Evolutionary conservation across 2,329 filamentous ascomycete genomes (phyloP), one percentile per base, ranked within the genome.

Genomic region (Ophiosphaerella herpotricha): DNA sequence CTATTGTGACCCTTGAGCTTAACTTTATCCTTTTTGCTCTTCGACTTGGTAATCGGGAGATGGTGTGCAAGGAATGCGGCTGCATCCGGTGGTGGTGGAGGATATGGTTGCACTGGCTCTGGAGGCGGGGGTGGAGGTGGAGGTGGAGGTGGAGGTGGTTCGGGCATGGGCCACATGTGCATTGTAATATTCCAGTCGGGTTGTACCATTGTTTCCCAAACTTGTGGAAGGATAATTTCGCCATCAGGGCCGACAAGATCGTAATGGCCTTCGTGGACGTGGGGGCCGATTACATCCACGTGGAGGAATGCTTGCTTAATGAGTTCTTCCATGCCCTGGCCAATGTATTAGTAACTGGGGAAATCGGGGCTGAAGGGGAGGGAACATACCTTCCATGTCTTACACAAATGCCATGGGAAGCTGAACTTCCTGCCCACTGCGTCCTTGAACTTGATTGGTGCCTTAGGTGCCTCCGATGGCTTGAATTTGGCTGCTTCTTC

Each of bases 341-440:
- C 82, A 84, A 77, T 96, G 96, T 60, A 87, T 87, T 71, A 96
- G 90, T 11, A 23, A 6, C 37, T 13, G 7, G 11, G n/a, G 14
- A 8, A 3, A 11, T 14, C 3, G 18, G 21, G 1, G 1, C 21
- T 36, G 7, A 26, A 34, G 16, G 14, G 13, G 31, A 21, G 8
- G 8, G 3, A 34, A 85, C 80, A 71, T 90, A 61, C 64, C 60
- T 68, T 66, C 64, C 65, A 70, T 1, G 65, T 61, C 33, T 64
- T 62, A 46, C 63, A 67, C 24, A 66, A 23, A 13, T 66, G 40
- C 50, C 56, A 70, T 5, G 66, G 66, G 40, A 70, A 64, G 40
- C 51, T 63, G 43, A 67, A 70, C 37, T 63, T 67, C 45, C 65
- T 58, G 16, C 67, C 65, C 6, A 68, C 60, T 11, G 67, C 67